A percentile compares a stretch with the other conserved stretches of the same genome.
These are phyloP conservation scores for Musa balbisiana DNA, from an alignment of 202 grass and related monocot genomes.

Conservation along the genomic window DNA sequence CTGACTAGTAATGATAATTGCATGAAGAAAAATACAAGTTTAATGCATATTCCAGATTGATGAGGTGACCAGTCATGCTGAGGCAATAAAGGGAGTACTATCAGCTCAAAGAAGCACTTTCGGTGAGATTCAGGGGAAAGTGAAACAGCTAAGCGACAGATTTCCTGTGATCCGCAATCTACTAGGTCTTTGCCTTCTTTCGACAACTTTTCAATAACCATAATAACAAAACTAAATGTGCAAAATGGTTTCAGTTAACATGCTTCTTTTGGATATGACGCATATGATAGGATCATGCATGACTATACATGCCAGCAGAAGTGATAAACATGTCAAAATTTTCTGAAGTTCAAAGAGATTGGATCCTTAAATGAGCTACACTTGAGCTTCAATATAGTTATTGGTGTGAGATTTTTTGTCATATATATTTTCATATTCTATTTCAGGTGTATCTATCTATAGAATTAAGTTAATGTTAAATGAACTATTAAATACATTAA, in stretches of 20 bases:
- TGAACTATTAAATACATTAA: not conserved
- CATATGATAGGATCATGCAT: not conserved
- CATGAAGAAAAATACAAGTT: not conserved
- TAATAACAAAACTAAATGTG: not conserved
- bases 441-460: too few species aligned
- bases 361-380: too few species aligned
- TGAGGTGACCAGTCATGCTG: conserved; percentile 39
- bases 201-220: not conserved
- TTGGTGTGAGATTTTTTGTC: too few species aligned
- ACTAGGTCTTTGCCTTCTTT: conserved; percentile 26
- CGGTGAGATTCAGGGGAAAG: conserved; percentile 32
- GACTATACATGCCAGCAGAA: not conserved
- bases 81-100: conserved; percentile 26
- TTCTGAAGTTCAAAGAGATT: too few species aligned
- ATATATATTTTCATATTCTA: too few species aligned
- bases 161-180: conserved; percentile 24
- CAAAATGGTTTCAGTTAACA: not conserved
- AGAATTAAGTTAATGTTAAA: not conserved
- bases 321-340: too few species aligned
- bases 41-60: conserved; percentile 28
- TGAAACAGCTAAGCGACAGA: conserved; percentile 32
- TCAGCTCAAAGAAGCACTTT: conserved; percentile 33
- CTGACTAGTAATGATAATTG: not conserved
- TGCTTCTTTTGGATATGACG: not conserved
- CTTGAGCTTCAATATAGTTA: too few species aligned